Evolutionary conservation across 768 basidiomycete genomes (phyloP).

Genomic region (Tephrocybe sp.): DNA sequence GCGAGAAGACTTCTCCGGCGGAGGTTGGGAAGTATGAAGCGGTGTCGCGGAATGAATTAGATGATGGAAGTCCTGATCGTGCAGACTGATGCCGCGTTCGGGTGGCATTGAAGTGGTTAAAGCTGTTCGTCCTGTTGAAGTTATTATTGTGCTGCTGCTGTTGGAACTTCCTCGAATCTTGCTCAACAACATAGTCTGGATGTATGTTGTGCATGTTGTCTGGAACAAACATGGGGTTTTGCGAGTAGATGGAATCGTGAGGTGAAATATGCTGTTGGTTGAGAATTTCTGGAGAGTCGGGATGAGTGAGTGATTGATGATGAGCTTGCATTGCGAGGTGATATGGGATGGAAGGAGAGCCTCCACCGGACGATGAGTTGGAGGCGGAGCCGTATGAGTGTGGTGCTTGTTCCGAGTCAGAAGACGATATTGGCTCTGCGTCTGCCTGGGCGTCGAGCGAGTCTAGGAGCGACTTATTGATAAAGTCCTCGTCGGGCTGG

Average conservation of each 20-base stretch:
- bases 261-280: constrained; percentile 32
- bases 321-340: constrained; percentile 49
- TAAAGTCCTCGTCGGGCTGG: constrained; percentile 74
- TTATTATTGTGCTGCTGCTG: constrained; percentile 27
- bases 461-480: constrained; percentile 83
- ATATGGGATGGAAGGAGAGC: constrained; percentile 57
- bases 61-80: constrained; percentile 31
- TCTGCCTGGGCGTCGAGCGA: constrained; percentile 83
- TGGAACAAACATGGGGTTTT: constrained; percentile 32
- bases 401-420: constrained; percentile 51
- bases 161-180: constrained; percentile 36
- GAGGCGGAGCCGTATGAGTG: constrained; percentile 50
- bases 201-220: constrained; percentile 37
- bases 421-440: constrained; percentile 63
- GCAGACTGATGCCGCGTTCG: constrained; percentile 39
- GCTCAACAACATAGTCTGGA: constrained; percentile 37
- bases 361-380: constrained; percentile 46
- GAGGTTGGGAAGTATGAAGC: constrained; percentile 30
- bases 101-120: constrained; percentile 39
- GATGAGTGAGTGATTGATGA: constrained; percentile 37
- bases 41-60: constrained; percentile 37
- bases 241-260: constrained; percentile 36
- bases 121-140: constrained; percentile 27
- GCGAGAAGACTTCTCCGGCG: constrained; percentile 32
- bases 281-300: constrained; percentile 50